Percentiles rank a stretch among this genome's conserved stretches.
Evolutionary conservation across 352 stramenopile genomes (phyloP).

Genomic region (Phytopythium sindhum): DNA sequence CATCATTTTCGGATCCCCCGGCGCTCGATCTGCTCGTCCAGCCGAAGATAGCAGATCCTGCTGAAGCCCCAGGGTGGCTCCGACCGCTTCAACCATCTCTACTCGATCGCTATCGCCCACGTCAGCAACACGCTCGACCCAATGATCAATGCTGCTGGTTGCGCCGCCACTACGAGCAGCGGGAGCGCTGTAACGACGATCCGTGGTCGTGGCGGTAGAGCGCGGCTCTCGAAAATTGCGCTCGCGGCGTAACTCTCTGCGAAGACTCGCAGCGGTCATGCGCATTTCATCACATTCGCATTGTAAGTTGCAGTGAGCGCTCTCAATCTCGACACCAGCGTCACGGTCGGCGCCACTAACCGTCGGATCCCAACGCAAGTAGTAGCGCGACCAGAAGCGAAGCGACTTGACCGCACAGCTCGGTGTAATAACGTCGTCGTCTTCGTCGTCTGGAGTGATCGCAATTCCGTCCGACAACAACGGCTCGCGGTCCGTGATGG

Average conservation of each 20-base stretch:
- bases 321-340: conserved; percentile 56
- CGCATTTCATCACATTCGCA: conserved; percentile 30
- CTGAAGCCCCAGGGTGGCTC: background rate
- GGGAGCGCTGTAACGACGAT: background rate
- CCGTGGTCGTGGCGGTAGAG: background rate
- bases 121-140: background rate
- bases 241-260: conserved; percentile 26
- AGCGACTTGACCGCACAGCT: conserved; percentile 66
- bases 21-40: background rate
- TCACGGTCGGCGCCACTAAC: conserved; percentile 50
- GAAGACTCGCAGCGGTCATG: conserved; percentile 17
- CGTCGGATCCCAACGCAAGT: conserved; percentile 71
- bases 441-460: conserved; percentile 30
- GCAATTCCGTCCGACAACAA: conserved; percentile 24
- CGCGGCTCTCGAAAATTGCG: conserved; percentile 13
- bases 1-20: background rate
- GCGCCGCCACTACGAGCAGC: background rate
- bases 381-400: conserved; percentile 78
- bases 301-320: conserved; percentile 46
- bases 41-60: background rate
- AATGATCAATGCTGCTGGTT: background rate
- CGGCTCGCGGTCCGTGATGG: conserved; percentile 21
- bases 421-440: conserved; percentile 71
- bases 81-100: background rate
- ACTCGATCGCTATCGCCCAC: background rate